These are phyloP conservation scores for Acanthochlamys bracteata DNA, from an alignment of 106 monocot genomes.

Conservation along the genomic window DNA sequence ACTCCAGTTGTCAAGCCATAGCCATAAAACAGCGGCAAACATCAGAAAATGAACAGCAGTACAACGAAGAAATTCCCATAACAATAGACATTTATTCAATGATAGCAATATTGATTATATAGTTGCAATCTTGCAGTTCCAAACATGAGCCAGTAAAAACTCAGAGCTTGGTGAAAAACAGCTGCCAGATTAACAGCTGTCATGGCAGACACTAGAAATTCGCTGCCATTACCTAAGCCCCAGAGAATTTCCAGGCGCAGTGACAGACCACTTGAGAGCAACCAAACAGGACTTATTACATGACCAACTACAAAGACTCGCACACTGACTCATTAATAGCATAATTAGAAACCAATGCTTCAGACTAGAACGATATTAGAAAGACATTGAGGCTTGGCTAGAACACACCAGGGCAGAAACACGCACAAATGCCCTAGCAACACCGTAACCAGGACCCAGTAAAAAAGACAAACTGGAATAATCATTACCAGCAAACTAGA, in stretches of 20 bases:
- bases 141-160: slow-evolving; percentile 14
- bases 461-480: slow-evolving; percentile 1
- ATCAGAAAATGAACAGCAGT: too few species aligned
- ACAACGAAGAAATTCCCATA: too few species aligned
- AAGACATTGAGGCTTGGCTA: slow-evolving; percentile 10
- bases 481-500: slow-evolving; percentile 1
- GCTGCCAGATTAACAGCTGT: not conserved
- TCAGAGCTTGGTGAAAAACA: slow-evolving; percentile 5
- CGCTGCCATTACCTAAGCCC: slow-evolving; percentile 12
- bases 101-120: not conserved
- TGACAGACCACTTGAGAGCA: slow-evolving; percentile 11
- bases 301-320: not conserved
- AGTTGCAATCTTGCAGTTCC: slow-evolving; percentile 12
- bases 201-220: slow-evolving; percentile 7
- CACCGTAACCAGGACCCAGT: slow-evolving; percentile 17
- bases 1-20: too few species aligned
- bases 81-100: not conserved
- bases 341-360: not conserved
- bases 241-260: slow-evolving; percentile 2
- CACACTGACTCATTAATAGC: not conserved
- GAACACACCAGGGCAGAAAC: slow-evolving; percentile 3
- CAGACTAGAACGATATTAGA: not conserved
- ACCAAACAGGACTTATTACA: slow-evolving; percentile 1
- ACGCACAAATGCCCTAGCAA: slow-evolving; percentile 2
- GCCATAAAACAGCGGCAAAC: too few species aligned